A percentile compares a stretch with the other conserved stretches of the same genome.
phyloP scores from a whole-genome alignment of 2,329 filamentous ascomycete genomes.

The Paecilomyces fulvus region DNA sequence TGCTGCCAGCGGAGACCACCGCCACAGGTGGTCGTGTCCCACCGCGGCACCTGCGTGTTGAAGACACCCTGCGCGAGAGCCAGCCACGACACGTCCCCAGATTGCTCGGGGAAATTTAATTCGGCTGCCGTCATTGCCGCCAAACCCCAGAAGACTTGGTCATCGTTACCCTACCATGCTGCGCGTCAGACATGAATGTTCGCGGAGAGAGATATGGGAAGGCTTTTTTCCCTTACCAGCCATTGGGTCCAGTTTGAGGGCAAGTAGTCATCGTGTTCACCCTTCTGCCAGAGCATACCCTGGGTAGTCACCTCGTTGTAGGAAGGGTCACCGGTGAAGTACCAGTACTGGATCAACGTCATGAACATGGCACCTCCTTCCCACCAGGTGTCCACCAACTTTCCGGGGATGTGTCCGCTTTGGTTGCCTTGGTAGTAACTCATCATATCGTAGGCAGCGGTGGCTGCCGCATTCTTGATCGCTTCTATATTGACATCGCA shows the following conservation, averaged over 20 bases:
- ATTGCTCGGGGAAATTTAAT: conserved; percentile 63
- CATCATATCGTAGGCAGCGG: conserved; percentile 32
- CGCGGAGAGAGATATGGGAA: neutral
- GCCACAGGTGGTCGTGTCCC: conserved; percentile 58
- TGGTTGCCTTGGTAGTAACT: conserved; percentile 28
- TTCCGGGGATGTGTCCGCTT: conserved; percentile 31
- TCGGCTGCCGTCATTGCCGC: conserved; percentile 72
- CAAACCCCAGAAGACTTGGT: conserved; percentile 76
- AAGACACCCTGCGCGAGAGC: conserved; percentile 71
- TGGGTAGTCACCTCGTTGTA: conserved; percentile 62
- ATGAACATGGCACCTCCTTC: conserved; percentile 65
- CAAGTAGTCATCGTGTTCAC: conserved; percentile 67
- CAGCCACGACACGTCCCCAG: conserved; percentile 63
- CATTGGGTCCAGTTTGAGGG: conserved; percentile 47
- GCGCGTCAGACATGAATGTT: neutral
- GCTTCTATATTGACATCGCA: conserved; percentile 9
- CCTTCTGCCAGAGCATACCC: conserved; percentile 66
- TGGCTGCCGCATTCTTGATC: conserved; percentile 26
- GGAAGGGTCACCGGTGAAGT: conserved; percentile 63
- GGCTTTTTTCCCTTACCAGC: conserved; percentile 11
- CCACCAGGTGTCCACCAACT: conserved; percentile 45
- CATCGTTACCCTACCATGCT: conserved; percentile 38
- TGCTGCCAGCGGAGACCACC: conserved; percentile 84
- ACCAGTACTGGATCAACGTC: conserved; percentile 74
- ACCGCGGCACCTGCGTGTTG: conserved; percentile 65